Conservation (phyloP, 192 early-diverging fungal species). For the Dimargaris cristalligena region DNA sequence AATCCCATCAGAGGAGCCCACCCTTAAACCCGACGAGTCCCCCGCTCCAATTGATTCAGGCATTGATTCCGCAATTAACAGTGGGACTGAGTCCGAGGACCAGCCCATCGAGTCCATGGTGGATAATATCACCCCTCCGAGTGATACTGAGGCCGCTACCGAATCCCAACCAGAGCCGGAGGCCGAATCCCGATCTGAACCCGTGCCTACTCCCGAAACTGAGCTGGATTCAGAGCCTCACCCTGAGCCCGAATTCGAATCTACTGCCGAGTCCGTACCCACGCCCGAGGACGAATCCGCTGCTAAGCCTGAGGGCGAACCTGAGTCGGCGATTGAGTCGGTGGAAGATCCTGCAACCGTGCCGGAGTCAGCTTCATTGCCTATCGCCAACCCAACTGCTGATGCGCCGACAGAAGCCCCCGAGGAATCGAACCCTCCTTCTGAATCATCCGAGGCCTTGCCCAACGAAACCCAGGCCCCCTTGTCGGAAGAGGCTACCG, state of each 20-base stretch:
- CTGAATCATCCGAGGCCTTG: too few relatives aligned
- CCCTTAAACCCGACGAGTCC: neutral
- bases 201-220: neutral
- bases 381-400: too few relatives aligned
- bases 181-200: neutral
- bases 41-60: too few relatives aligned
- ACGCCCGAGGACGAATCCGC: neutral
- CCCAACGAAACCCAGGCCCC: too few relatives aligned
- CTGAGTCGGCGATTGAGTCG: neutral
- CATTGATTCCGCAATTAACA: too few relatives aligned
- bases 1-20: neutral
- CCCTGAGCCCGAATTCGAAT: neutral
- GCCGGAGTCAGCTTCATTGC: neutral
- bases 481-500: too few relatives aligned
- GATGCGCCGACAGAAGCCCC: too few relatives aligned
- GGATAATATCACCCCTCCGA: neutral
- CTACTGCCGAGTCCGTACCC: neutral
- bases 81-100: neutral
- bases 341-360: neutral
- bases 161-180: neutral
- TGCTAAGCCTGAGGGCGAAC: neutral
- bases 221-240: neutral
- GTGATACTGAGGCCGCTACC: neutral
- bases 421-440: too few relatives aligned
- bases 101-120: neutral